A percentile compares a stretch with the other conserved stretches of the same genome.
Conservation (phyloP, 768 basidiomycete species). For the Leccinum broughii region DNA sequence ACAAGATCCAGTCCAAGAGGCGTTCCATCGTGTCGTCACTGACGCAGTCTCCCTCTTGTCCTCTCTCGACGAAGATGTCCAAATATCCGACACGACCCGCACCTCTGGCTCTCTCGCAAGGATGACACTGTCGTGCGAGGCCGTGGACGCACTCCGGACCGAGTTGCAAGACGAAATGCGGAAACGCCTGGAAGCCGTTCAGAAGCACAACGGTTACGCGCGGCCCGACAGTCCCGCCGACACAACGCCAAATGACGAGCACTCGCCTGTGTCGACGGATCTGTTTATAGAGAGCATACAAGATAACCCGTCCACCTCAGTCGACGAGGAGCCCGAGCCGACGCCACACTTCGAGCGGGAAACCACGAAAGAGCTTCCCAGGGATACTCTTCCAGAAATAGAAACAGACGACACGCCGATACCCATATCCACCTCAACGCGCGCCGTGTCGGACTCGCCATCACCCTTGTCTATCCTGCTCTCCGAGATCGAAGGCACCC, state of each 20-base stretch:
- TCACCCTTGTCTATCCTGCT: constrained; percentile 40
- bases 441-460: background rate
- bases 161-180: constrained; percentile 61
- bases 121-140: constrained; percentile 47
- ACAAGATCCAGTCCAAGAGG: constrained; percentile 20
- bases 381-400: background rate
- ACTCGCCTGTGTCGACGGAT: too few relatives aligned
- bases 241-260: background rate
- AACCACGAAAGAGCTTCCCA: background rate
- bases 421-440: background rate
- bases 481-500: constrained; percentile 42
- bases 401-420: background rate
- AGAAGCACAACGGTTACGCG: constrained; percentile 6
- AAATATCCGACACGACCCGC: constrained; percentile 16
- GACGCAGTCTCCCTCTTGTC: constrained; percentile 38
- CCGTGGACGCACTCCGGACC: constrained; percentile 50
- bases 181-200: constrained; percentile 41
- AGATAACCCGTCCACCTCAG: constrained; percentile 7
- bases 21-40: constrained; percentile 35
- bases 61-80: constrained; percentile 36
- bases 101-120: constrained; percentile 53
- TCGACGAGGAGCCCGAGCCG: constrained; percentile 11
- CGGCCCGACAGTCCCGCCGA: background rate
- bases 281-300: too few relatives aligned
- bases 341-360: background rate